Evolutionary conservation across 345 rosid genomes (phyloP), one percentile per base, ranked within the genome.

Genomic region (Gossypium thurberi): DNA sequence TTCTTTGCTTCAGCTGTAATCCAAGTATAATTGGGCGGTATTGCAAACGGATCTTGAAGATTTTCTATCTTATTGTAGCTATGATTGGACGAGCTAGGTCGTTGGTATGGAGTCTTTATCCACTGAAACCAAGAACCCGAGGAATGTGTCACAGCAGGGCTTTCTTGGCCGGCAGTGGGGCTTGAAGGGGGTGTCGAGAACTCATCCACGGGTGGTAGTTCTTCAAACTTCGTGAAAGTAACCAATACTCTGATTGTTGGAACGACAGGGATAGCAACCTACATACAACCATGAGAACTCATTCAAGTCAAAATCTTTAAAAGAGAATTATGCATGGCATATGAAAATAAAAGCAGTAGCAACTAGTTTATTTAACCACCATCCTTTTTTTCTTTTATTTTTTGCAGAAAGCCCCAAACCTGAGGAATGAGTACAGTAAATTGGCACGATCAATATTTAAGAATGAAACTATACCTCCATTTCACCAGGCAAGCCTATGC

Each of bases 191-290:
- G 99, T 0, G 99, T 92, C 44, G 85, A 79, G 79, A 92, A 95
- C 81, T 92, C 98, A 43, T 95, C 99, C 76, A 79, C 65, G 3
- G 92, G 87, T 83, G 88, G 89, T 58, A 92, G 71, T 80, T 95
- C 98, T 84, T 92, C 96, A 59, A 95, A 92, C 87, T 89, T 95
- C 5, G 98, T 89, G 71, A 95, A 95, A 13, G 98, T 95, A 43
- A 92, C 91, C 68, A 95, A 72, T 43, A 95, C 99, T 72, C 87
- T 91, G 78, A 95, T 91, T 51, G 99, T 91, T 0, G 99, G 99
- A 73, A 95, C 87, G 80, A 95, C 98, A 2, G 99, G 99, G 52
- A 95, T 95, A 60, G 99, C 98, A 79, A 91, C 99, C 99, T 95
- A 87, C 51, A 76, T 20, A 67, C 67, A 73, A 52, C 23, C 72